Percentiles rank a stretch among this genome's conserved stretches.
Conservation (phyloP, 805 yeast species). For the Cyberlindnera americana region DNA sequence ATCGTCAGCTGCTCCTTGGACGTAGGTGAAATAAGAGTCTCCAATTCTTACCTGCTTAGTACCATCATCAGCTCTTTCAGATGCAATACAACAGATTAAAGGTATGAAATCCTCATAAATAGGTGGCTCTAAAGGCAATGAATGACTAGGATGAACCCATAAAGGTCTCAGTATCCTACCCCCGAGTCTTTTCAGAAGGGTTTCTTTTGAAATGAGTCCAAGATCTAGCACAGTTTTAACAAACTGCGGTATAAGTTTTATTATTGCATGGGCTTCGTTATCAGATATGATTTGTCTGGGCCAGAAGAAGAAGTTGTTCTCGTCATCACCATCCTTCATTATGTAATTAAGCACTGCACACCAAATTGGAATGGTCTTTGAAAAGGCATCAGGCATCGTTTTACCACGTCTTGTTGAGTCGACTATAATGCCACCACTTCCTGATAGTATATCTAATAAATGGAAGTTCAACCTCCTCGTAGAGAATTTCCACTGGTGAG, state of each 20-base stretch:
- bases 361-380: slow-evolving; percentile 91
- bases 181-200: slow-evolving; percentile 31
- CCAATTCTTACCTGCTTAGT: slow-evolving; percentile 38
- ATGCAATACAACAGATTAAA: slow-evolving; percentile 55
- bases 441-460: slow-evolving; percentile 45
- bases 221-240: slow-evolving; percentile 40
- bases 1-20: slow-evolving; percentile 95
- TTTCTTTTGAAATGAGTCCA: slow-evolving; percentile 35
- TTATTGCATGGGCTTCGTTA: slow-evolving; percentile 55
- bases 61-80: slow-evolving; percentile 60
- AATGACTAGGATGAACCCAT: slow-evolving; percentile 62
- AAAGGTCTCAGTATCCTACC: slow-evolving; percentile 57
- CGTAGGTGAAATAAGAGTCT: slow-evolving; percentile 44
- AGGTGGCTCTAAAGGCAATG: slow-evolving; percentile 34
- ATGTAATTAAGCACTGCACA: slow-evolving; percentile 70
- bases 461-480: slow-evolving; percentile 72
- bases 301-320: slow-evolving; percentile 37
- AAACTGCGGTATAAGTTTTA: slow-evolving; percentile 43
- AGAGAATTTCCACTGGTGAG: slow-evolving; percentile 75
- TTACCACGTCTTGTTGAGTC: slow-evolving; percentile 89
- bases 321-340: slow-evolving; percentile 24
- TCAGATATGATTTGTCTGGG: slow-evolving; percentile 53
- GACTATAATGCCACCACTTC: slow-evolving; percentile 55
- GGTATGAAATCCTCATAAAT: slow-evolving; percentile 35
- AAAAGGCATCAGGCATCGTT: slow-evolving; percentile 78